A percentile compares a stretch with the other conserved stretches of the same genome.
Conservation (phyloP, 2,329 filamentous ascomycete genomes). For the Endoconidiophora polonica region DNA sequence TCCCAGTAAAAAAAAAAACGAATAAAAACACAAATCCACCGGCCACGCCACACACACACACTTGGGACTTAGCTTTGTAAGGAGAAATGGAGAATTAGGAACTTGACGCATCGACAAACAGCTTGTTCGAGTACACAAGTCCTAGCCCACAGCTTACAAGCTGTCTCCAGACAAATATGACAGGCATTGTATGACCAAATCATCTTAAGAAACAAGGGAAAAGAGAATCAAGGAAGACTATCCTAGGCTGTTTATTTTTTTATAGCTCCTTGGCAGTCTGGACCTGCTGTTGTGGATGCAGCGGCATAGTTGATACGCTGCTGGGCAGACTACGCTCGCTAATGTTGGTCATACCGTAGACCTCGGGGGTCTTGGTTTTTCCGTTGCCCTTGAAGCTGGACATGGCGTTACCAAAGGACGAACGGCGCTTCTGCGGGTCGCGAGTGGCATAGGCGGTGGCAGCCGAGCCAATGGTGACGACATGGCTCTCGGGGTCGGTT, state of each 20-base stretch:
- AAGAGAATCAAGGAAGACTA: background rate
- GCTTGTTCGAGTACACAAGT: too few relatives aligned
- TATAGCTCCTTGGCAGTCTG: slow-evolving; percentile 8
- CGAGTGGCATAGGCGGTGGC: slow-evolving; percentile 5
- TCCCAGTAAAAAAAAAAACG: background rate
- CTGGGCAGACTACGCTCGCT: slow-evolving; percentile 9
- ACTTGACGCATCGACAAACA: too few relatives aligned
- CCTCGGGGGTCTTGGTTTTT: slow-evolving; percentile 10
- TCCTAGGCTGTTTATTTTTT: background rate
- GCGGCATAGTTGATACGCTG: slow-evolving; percentile 11
- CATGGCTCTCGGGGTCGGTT: slow-evolving; percentile 7
- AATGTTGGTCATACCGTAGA: slow-evolving; percentile 13
- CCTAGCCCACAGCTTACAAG: too few relatives aligned
- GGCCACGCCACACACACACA: too few relatives aligned
- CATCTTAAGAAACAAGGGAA: background rate
- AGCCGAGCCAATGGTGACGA: slow-evolving; percentile 4
- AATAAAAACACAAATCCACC: background rate
- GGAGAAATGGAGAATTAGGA: too few relatives aligned
- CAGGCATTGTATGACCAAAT: too few relatives aligned
- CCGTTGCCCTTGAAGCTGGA: slow-evolving; percentile 2
- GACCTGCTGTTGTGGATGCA: slow-evolving; percentile 4
- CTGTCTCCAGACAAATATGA: too few relatives aligned
- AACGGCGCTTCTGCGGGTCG: slow-evolving; percentile 6
- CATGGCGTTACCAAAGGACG: slow-evolving; percentile 8
- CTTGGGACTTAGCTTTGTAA: too few relatives aligned